Evolutionary conservation across 2,329 filamentous ascomycete species (phyloP).

Genomic region (Ilyonectria robusta): DNA sequence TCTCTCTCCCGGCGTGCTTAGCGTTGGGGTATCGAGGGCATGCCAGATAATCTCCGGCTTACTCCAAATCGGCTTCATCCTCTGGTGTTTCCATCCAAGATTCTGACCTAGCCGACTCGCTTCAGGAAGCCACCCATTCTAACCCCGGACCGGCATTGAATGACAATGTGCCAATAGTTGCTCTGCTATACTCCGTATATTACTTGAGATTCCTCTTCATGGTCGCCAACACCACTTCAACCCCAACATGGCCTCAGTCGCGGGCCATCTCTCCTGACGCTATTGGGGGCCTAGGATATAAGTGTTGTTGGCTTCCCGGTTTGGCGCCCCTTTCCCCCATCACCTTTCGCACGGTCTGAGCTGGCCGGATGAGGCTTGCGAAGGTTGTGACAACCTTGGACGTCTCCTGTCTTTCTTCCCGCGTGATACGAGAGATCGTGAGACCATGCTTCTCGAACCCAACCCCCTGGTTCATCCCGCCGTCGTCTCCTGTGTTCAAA

Average conservation of each 20-base stretch:
- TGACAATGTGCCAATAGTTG: slow-evolving; percentile 33
- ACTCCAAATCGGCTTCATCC: slow-evolving; percentile 14
- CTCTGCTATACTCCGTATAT: slow-evolving; percentile 26
- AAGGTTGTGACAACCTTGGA: slow-evolving; percentile 9
- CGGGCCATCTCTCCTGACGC: slow-evolving; percentile 33
- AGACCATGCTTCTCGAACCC: slow-evolving; percentile 31
- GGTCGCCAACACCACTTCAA: slow-evolving; percentile 18
- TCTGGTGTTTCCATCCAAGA: neutral
- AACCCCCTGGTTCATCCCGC: slow-evolving; percentile 24
- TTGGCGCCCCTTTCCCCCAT: slow-evolving; percentile 34
- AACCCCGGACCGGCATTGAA: slow-evolving; percentile 22
- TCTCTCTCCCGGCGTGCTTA: slow-evolving; percentile 19
- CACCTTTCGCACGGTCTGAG: slow-evolving; percentile 19
- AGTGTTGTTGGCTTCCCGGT: slow-evolving; percentile 30
- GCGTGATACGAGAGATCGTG: slow-evolving; percentile 24
- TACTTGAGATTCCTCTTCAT: slow-evolving; percentile 15
- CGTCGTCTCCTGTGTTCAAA: slow-evolving; percentile 19
- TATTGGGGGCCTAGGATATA: slow-evolving; percentile 17
- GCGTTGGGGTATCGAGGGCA: slow-evolving; percentile 7
- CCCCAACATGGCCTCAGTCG: slow-evolving; percentile 27
- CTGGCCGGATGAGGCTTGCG: slow-evolving; percentile 12
- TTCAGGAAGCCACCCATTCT: neutral
- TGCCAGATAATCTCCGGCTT: slow-evolving; percentile 29
- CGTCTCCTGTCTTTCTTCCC: slow-evolving; percentile 25
- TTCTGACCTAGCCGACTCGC: neutral